These are phyloP conservation scores for Trichoderma lentiforme DNA, from an alignment of 2,329 filamentous ascomycete genomes.

Conservation along the genomic window DNA sequence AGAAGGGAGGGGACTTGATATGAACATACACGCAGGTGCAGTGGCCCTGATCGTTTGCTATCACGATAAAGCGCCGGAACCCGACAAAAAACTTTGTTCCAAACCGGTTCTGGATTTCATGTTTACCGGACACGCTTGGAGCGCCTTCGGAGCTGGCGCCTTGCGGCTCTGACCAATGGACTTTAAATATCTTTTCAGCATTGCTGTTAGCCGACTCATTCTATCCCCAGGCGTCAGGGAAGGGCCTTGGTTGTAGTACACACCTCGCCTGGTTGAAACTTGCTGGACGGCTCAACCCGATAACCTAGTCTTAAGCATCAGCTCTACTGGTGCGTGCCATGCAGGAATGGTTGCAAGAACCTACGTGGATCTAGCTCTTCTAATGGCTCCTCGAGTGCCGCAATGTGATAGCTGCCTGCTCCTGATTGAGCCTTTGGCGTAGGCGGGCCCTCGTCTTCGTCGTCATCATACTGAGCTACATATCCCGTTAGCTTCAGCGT, in stretches of 20 bases:
- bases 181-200: conserved; percentile 49
- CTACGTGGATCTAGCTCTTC: conserved; percentile 38
- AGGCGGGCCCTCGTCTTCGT: conserved; percentile 28
- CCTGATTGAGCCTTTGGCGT: conserved; percentile 22
- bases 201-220: not conserved
- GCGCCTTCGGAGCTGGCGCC: conserved; percentile 35
- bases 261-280: conserved; percentile 43
- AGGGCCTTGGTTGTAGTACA: conserved; percentile 11
- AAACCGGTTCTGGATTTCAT: conserved; percentile 34
- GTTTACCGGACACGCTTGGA: conserved; percentile 33
- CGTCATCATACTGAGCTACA: conserved; percentile 23
- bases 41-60: conserved; percentile 50
- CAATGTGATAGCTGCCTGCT: conserved; percentile 17
- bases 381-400: conserved; percentile 10
- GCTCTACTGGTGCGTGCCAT: not conserved
- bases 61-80: conserved; percentile 54
- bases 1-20: not conserved
- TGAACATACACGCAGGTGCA: conserved; percentile 52
- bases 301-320: conserved; percentile 33
- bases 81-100: conserved; percentile 45
- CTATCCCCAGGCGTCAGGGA: too few species aligned
- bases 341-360: conserved; percentile 13
- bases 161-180: conserved; percentile 52
- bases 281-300: conserved; percentile 36
- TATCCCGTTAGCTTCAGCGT: not conserved